Evolutionary conservation across 352 stramenopile species (phyloP), one percentile per base, ranked within the genome.

Genomic region (Elongisporangium senticosum): DNA sequence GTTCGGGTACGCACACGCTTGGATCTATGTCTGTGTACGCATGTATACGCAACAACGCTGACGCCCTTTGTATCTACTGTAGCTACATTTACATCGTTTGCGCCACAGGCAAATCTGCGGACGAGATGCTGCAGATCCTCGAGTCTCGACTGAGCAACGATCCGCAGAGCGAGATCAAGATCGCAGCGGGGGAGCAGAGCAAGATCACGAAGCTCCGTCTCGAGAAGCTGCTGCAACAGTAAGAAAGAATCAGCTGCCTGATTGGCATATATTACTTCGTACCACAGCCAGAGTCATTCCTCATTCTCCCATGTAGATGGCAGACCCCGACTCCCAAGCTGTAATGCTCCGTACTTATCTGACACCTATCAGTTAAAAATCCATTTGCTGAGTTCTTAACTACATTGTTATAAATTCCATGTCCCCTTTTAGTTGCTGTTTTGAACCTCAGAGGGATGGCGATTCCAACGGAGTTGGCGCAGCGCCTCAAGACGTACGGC

Each of bases 51-150:
- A 24, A 2, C 19, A 19, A 6, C 6, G 21, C 15, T 33, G 40
- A 21, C 49, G 17, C 20, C 14, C 53, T 17, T 26, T 3, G 7
- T n/a, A n/a, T n/a, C n/a, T n/a, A 21, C 26, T 37, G 19, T 50
- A 89, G 77, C 14, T 90, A 87, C 64, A 89, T 90, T 26, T 93
- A 84, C 68, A 90, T 93, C 53, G 75, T 93, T 11, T 93, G 83
- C 51, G 80, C 80, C 11, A 93, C 83, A 37, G 80, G 80, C 53
- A 93, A 93, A 56, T 89, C 80, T 14, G 80, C 83, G 4, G 58
- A 74, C 5, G 80, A 90, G 63, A 93, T 90, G 83, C 74, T 93
- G 2, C 53, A 58, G 20, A 88, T 93, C 59, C 61, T 93, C 14
- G 68, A 90, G 59, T 77, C 69, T 7, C 75, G 83, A 0, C 58